These are phyloP conservation scores for Vitis hybrid DNA, from an alignment of 177 flowering plant genomes.

Conservation along the genomic window DNA sequence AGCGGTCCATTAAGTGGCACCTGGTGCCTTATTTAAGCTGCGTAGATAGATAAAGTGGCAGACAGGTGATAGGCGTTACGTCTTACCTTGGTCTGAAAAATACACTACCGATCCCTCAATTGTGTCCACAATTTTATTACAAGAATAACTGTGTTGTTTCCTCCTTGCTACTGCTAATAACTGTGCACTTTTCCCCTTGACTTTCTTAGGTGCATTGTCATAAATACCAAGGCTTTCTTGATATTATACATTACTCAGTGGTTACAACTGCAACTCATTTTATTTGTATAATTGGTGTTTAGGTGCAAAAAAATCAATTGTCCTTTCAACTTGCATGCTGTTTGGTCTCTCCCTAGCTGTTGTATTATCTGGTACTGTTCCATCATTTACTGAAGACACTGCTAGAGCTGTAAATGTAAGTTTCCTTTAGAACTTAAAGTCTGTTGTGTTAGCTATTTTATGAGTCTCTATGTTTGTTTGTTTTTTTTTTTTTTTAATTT, in stretches of 20 bases:
- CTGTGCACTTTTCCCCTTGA: not conserved
- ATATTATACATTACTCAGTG: not conserved
- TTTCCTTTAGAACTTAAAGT: not conserved
- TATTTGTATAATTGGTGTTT: slow-evolving; percentile 7
- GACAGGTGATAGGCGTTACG: not conserved
- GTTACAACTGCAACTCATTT: not conserved
- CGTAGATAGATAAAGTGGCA: not conserved
- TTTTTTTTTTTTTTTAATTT: not conserved
- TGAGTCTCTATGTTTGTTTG: not conserved
- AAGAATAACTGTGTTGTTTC: not conserved
- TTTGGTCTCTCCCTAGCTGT: slow-evolving; percentile 61
- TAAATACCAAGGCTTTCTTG: not conserved
- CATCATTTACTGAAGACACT: slow-evolving; percentile 73
- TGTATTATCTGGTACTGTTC: slow-evolving; percentile 51
- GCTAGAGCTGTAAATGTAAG: slow-evolving; percentile 90
- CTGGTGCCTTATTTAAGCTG: no score
- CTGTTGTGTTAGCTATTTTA: not conserved
- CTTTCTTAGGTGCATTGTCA: not conserved
- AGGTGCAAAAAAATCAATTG: slow-evolving; percentile 66
- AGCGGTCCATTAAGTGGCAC: not conserved
- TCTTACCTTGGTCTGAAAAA: not conserved
- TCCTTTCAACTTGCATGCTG: slow-evolving; percentile 40
- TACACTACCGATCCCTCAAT: not conserved
- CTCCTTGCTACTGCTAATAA: not conserved
- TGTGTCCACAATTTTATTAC: not conserved